Conservation (phyloP, 2,329 filamentous ascomycete genomes). For the Apiospora saccharicola region DNA sequence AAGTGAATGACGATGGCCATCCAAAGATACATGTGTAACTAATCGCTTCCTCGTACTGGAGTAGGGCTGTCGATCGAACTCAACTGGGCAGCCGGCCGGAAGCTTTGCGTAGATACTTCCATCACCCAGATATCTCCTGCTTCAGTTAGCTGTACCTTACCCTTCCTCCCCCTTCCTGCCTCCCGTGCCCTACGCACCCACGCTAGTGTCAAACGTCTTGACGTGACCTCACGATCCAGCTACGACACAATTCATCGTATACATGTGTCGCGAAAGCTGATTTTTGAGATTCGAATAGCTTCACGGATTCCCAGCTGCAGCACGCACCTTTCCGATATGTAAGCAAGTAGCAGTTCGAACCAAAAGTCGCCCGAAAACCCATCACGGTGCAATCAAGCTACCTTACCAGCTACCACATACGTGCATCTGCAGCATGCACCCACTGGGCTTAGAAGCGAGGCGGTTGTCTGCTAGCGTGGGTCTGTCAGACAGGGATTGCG, state of each 20-base stretch:
- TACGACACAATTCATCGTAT: not conserved
- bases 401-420: conserved; percentile 5
- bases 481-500: conserved; percentile 19
- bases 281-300: not conserved
- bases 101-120: conserved; percentile 11
- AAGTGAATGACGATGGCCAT: not conserved
- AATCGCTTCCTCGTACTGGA: not conserved
- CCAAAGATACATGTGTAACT: conserved; percentile 1
- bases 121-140: conserved; percentile 8
- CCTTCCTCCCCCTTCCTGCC: not conserved
- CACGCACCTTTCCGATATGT: not conserved
- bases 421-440: conserved; percentile 21
- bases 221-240: conserved; percentile 7
- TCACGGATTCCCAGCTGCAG: not conserved
- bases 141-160: not conserved
- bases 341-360: not conserved
- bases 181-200: not conserved
- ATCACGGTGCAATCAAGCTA: conserved; percentile 1
- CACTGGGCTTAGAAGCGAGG: conserved; percentile 19
- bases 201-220: not conserved
- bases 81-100: conserved; percentile 15
- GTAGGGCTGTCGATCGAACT: conserved; percentile 20
- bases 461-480: conserved; percentile 7
- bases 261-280: not conserved
- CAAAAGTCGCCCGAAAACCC: not conserved